phyloP scores from a whole-genome alignment of 2,329 filamentous ascomycete genomes.

The Aureobasidium sp. region DNA sequence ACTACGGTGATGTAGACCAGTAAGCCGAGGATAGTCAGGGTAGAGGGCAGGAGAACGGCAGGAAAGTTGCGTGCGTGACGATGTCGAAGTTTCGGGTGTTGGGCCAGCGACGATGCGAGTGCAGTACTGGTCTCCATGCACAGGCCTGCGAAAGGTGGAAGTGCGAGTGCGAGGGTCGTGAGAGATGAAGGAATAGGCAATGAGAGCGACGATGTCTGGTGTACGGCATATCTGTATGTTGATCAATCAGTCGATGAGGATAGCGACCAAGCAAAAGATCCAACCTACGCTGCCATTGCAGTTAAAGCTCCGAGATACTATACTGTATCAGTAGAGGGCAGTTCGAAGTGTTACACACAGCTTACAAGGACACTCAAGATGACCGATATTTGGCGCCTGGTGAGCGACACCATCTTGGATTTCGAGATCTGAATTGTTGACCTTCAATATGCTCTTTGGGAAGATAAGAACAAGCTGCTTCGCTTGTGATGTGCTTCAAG shows the following conservation, averaged over 20 bases:
- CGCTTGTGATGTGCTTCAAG: neutral
- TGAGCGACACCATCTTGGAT: conserved; percentile 18
- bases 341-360: neutral
- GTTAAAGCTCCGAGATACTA: conserved; percentile 37
- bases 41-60: conserved; percentile 20
- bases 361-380: conserved; percentile 31
- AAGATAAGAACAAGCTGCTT: neutral
- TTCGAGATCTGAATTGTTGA: too few relatives aligned
- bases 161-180: conserved; percentile 33
- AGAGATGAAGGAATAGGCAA: conserved; percentile 36
- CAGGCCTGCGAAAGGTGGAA: conserved; percentile 36
- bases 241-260: neutral
- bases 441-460: neutral
- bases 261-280: neutral
- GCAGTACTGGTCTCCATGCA: conserved; percentile 33
- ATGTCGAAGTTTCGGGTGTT: conserved; percentile 25
- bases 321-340: neutral
- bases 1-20: conserved; percentile 33
- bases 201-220: conserved; percentile 27
- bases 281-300: conserved; percentile 29
- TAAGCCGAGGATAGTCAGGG: conserved; percentile 34
- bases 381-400: conserved; percentile 32
- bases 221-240: conserved; percentile 24
- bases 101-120: conserved; percentile 20
- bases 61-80: conserved; percentile 26